Evolutionary conservation across 345 rosid species (phyloP), one percentile per base, ranked within the genome.

Genomic region (Citrus reticulata): DNA sequence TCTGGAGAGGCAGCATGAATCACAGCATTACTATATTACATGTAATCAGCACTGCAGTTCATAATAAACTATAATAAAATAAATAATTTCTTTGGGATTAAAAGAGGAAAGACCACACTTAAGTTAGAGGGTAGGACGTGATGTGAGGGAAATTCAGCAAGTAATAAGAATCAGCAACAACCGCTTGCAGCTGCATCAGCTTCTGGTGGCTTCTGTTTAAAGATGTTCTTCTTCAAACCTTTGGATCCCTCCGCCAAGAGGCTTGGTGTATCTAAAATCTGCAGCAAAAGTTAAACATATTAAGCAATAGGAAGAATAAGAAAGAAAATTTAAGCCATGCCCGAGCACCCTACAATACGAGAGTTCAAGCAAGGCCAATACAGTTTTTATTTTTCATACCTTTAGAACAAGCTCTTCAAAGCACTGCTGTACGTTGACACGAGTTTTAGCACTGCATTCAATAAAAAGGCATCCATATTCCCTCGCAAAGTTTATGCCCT

Each of bases 361-460:
- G 49, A 9, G n/a, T 22, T 55, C 3, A 24, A 35, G 58, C 49
- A 69, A 70, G 16, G 42, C 61, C 57, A 34, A 35, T 1, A 35
- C 25, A 51, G 25, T 62, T 27, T 13, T 25, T 1, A 55, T 65
- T 60, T 67, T 60, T n/a, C 59, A 51, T 79, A 86, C 91, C 92
- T 89, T 89, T 39, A 91, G 70, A 77, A 89, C 90, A 79, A 91
- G 92, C 77, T 89, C 94, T 80, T 89, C 92, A 61, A 91, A 91
- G 81, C 92, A 89, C 22, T 89, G 91, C 65, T 89, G 85, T 7
- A 89, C 92, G 35, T 91, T 91, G 17, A 77, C 81, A 4, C 89
- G 89, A 55, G 92, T 91, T 84, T 87, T 91, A 13, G 92, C 94
- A 72, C 94, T 89, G 82, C 94, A 91, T 80, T 91, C 94, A 9